Conservation (phyloP, 495 filamentous ascomycete species). For the Xylaria curta region DNA sequence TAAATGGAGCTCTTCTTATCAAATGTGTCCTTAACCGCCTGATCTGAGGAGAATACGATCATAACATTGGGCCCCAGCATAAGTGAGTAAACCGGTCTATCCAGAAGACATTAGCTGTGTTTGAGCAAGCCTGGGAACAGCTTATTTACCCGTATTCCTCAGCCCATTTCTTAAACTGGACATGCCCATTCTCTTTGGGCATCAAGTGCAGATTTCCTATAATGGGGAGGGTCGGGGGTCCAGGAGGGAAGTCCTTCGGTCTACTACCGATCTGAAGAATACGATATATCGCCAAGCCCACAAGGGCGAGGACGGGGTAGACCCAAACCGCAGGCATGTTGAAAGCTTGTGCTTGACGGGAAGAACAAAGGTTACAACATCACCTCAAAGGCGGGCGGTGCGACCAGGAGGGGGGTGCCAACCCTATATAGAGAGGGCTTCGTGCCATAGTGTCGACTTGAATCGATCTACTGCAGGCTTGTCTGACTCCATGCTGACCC, state of each 20-base stretch:
- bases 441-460: background rate
- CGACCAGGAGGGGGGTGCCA: background rate
- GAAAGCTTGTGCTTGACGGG: slow-evolving; percentile 2
- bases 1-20: slow-evolving; percentile 40
- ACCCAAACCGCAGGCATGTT: slow-evolving; percentile 28
- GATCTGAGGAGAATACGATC: slow-evolving; percentile 41
- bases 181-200: slow-evolving; percentile 29
- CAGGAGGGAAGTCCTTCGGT: slow-evolving; percentile 31
- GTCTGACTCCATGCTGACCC: slow-evolving; percentile 28
- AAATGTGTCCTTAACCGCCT: slow-evolving; percentile 40
- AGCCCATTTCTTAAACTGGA: slow-evolving; percentile 33
- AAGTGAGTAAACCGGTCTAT: slow-evolving; percentile 33
- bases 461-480: slow-evolving; percentile 5
- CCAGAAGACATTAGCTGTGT: slow-evolving; percentile 13
- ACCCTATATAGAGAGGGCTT: slow-evolving; percentile 18
- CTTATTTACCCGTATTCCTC: slow-evolving; percentile 31
- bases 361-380: slow-evolving; percentile 7
- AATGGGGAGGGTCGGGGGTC: slow-evolving; percentile 31
- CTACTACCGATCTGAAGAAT: slow-evolving; percentile 31
- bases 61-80: slow-evolving; percentile 39
- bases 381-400: background rate
- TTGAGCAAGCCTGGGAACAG: background rate
- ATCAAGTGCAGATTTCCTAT: slow-evolving; percentile 33
- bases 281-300: slow-evolving; percentile 28
- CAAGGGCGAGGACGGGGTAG: slow-evolving; percentile 26